Base-by-base conservation (phyloP, 2,329 filamentous ascomycete genomes). In the Fusarium buharicum region DNA sequence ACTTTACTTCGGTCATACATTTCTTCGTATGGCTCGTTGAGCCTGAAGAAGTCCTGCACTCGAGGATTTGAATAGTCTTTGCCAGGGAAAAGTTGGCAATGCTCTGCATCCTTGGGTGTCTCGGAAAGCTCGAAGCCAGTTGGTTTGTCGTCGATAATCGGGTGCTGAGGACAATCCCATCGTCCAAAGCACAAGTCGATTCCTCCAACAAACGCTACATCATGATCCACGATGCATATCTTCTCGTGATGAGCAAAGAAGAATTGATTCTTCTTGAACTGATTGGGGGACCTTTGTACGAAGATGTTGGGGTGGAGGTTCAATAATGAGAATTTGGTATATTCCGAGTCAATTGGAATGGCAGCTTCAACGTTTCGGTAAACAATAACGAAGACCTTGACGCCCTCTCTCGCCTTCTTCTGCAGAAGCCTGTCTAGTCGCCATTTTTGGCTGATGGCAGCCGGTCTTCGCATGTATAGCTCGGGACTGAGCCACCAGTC, bases 211-310 rank as follows among this genome's bases (percentile, higher is more conserved):
- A 99, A 98, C 11, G 94, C 95, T 45, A 98, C 88, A 50, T 94
- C 95, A 72, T 98, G 95, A 73, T 99, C 95, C 16, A 99, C 91
- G 36, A 99, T 88, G 71, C 93, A 94, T n/a, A 99, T 85, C 77
- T 99, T 99, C 75, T 99, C 95, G 77, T 99, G 95, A 73, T 99
- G 95, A 2, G 95, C 95, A 83, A 96, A 99, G 81, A 99, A 99
- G 80, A 99, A 99, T 40, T 97, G 96, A 71, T 98, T 98, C 78
- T 99, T 96, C 72, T 96, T 91, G 77, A 98, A 93, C 76, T 99
- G 95, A 70, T 99, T 97, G 0, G 95, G 95, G 4, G 95, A 98
- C 70, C 95, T 84, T 73, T 98, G 93, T 13, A 99, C 93, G 69
- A 97, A 97, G 62, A 99, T 89, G 74, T 99, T 99, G 17, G 93